Conservation (phyloP, 306 rosid genomes). For the Acacia acuminata region DNA sequence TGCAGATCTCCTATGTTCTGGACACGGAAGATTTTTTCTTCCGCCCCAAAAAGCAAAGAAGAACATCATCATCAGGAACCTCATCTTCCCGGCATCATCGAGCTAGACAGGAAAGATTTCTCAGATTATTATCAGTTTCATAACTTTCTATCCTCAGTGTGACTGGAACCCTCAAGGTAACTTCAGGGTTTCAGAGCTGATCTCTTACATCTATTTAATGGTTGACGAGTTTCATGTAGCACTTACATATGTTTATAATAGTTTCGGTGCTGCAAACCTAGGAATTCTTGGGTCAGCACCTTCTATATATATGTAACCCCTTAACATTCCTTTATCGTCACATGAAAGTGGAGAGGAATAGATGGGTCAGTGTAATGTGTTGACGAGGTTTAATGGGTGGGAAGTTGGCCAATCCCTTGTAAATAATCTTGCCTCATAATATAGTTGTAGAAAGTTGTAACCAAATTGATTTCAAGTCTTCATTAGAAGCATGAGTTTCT, state of each 20-base stretch:
- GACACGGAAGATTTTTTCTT: slow-evolving; percentile 92
- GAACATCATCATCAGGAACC: slow-evolving; percentile 25
- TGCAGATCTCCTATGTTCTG: slow-evolving; percentile 85
- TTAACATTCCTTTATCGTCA: slow-evolving; percentile 31
- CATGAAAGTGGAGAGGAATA: slow-evolving; percentile 38
- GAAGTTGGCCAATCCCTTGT: slow-evolving; percentile 50
- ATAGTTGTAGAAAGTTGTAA: slow-evolving; percentile 52
- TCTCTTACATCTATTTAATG: slow-evolving; percentile 22
- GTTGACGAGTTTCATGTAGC: slow-evolving; percentile 31
- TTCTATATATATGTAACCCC: neutral
- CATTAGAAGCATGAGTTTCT: slow-evolving; percentile 31
- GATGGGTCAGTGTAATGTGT: slow-evolving; percentile 31
- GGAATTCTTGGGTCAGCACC: slow-evolving; percentile 33
- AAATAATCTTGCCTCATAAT: slow-evolving; percentile 56
- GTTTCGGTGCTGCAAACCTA: slow-evolving; percentile 29
- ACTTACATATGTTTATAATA: slow-evolving; percentile 33
- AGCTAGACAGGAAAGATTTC: slow-evolving; percentile 67
- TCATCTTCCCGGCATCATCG: slow-evolving; percentile 34
- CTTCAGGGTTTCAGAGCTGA: slow-evolving; percentile 22
- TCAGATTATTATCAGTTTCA: slow-evolving; percentile 49
- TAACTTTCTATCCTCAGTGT: slow-evolving; percentile 15
- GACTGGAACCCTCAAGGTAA: slow-evolving; percentile 23
- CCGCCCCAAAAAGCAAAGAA: slow-evolving; percentile 60
- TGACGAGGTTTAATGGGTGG: slow-evolving; percentile 40
- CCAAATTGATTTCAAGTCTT: slow-evolving; percentile 35